Conservation (phyloP, 371 early-diverging fungal genomes). For the Rhizopus delemar region DNA sequence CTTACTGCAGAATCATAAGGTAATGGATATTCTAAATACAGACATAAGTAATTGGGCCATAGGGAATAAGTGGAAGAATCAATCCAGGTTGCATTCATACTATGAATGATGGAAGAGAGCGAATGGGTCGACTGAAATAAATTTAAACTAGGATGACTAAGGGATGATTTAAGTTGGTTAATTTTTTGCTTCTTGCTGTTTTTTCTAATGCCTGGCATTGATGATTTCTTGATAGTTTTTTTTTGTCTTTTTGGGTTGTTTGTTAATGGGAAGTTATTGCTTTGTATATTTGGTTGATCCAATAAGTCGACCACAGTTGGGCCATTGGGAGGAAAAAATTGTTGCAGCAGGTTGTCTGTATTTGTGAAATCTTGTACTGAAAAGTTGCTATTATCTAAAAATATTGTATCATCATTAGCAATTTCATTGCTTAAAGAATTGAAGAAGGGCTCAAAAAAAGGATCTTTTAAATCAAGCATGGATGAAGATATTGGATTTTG, state of each 20-base stretch:
- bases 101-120: too few species aligned
- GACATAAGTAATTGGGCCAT: conserved; percentile 55
- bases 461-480: conserved; percentile 30
- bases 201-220: background rate
- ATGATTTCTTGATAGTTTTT: conserved; percentile 9
- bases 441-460: conserved; percentile 30
- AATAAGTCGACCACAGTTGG: conserved; percentile 8
- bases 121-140: background rate
- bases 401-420: background rate
- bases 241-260: background rate
- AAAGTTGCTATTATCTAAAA: conserved; percentile 8
- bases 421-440: background rate
- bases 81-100: conserved; percentile 8
- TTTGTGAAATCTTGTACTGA: conserved; percentile 18
- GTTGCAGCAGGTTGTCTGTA: conserved; percentile 19
- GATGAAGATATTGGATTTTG: conserved; percentile 19
- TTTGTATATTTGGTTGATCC: background rate
- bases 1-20: conserved; percentile 40
- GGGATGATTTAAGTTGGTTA: background rate
- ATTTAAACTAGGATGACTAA: background rate
- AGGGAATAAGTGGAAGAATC: conserved; percentile 23
- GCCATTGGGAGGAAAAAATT: conserved; percentile 8
- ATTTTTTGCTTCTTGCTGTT: conserved; percentile 18
- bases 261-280: background rate
- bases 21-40: conserved; percentile 45